These are phyloP conservation scores for Pseudocercospora cruenta DNA, from an alignment of 2,329 filamentous ascomycete species.

Conservation along the genomic window DNA sequence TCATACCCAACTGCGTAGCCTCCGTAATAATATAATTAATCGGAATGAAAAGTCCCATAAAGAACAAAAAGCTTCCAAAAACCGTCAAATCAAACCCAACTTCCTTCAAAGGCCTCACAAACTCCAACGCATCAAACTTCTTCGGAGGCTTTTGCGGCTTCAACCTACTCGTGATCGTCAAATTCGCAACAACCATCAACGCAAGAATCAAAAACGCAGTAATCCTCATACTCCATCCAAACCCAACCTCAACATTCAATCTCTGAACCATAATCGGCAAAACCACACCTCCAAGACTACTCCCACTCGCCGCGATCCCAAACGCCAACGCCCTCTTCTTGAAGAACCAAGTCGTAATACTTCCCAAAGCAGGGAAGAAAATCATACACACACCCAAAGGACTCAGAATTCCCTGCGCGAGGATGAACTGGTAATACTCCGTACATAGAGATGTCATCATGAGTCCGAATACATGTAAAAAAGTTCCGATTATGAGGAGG, in stretches of 20 bases:
- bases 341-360: constrained; percentile 45
- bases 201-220: not conserved
- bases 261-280: constrained; percentile 65
- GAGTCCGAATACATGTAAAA: constrained; percentile 64
- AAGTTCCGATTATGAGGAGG: constrained; percentile 56
- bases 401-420: constrained; percentile 59
- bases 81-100: constrained; percentile 37
- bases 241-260: constrained; percentile 57
- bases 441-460: constrained; percentile 66
- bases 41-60: constrained; percentile 65
- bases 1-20: constrained; percentile 55
- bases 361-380: constrained; percentile 45
- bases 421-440: constrained; percentile 59
- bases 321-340: constrained; percentile 53
- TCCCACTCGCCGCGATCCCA: constrained; percentile 55
- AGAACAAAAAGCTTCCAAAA: constrained; percentile 55
- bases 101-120: constrained; percentile 40
- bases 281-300: constrained; percentile 59
- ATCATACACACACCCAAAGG: constrained; percentile 55
- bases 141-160: constrained; percentile 41
- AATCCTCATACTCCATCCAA: constrained; percentile 61
- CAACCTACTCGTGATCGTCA: constrained; percentile 44
- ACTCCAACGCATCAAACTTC: constrained; percentile 37
- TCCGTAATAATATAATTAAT: constrained; percentile 56
- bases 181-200: not conserved